Conservation (phyloP, 768 basidiomycete species). For the Coprinopsis sp. region DNA sequence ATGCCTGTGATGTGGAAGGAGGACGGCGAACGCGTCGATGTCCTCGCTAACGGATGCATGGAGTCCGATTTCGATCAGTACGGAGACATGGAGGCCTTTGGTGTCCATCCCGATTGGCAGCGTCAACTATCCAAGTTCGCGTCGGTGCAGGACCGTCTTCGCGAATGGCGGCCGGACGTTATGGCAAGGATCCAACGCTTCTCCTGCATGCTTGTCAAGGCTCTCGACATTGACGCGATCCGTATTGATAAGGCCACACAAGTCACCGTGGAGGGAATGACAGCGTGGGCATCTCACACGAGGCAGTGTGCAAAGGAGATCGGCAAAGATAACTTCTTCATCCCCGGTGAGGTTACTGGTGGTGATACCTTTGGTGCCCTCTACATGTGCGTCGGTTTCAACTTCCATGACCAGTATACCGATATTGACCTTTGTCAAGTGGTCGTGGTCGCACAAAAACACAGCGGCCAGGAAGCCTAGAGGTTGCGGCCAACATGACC, state of each 20-base stretch:
- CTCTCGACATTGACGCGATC: conserved; percentile 89
- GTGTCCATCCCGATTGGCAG: conserved; percentile 92
- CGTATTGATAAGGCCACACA: conserved; percentile 96
- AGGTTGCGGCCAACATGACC: conserved; percentile 64
- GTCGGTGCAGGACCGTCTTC: conserved; percentile 91
- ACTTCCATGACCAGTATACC: neutral
- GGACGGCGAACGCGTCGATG: conserved; percentile 57
- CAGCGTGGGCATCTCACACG: conserved; percentile 70
- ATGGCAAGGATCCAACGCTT: conserved; percentile 75
- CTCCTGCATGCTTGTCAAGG: conserved; percentile 81
- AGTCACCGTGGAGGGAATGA: conserved; percentile 76
- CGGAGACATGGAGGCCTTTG: conserved; percentile 96
- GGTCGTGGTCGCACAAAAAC: conserved; percentile 85
- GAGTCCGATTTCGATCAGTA: conserved; percentile 90
- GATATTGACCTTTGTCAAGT: conserved; percentile 31
- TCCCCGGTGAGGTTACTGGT: conserved; percentile 92
- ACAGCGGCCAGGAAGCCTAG: conserved; percentile 63
- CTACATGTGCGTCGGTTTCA: conserved; percentile 57
- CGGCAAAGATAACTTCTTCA: conserved; percentile 85
- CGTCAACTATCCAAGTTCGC: conserved; percentile 94
- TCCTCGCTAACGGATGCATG: conserved; percentile 67
- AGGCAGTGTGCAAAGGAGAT: conserved; percentile 66
- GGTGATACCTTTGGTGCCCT: conserved; percentile 86
- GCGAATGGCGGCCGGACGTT: conserved; percentile 84
- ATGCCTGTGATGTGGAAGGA: conserved; percentile 81